Base-by-base conservation (phyloP, 495 filamentous ascomycete genomes). In the Daldinia caldariorum region DNA sequence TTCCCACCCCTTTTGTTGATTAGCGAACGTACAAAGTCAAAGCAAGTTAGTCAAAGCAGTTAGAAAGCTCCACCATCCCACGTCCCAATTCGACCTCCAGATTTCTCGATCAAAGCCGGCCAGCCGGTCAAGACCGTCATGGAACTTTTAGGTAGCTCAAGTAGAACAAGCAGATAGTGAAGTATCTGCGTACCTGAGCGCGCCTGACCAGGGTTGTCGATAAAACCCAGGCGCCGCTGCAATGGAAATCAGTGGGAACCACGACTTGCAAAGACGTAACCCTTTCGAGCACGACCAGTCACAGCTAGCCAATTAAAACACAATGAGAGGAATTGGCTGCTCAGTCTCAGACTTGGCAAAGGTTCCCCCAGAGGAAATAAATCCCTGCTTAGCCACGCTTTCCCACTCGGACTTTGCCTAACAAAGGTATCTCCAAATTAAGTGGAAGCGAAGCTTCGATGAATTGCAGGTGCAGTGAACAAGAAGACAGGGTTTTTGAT, bases 221-320 rank as follows among this genome's bases (percentile, higher is more conserved):
- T 39, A 34, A 20, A 20, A 64, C 57, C 37, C 38, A 59, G 37
- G 14, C 39, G 22, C 69, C 69, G 29, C 55, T 56, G 60, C 61
- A 57, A 61, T 68, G 69, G 69, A 45, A 66, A 66, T 66, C 49
- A 57, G 49, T 63, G 50, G 65, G 50, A 39, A 57, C 26, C 22
- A 5, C 8, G 53, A 26, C 26, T 3, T 26, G 26, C 26, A 26
- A 26, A 26, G 26, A 37, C 29, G 55, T 72, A 72, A 18, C 70
- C 65, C n/a, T 66, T 68, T 69, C 54, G 18, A 69, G 65, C 37
- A 55, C 65, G 59, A 45, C 70, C 65, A 72, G 65, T 72, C 61
- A 72, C 12, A 63, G 8, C 20, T 14, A 20, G 9, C 70, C 70
- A 72, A 72, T 72, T 72, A 64, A 50, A 68, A 61, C 41, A 41